Conservation (phyloP, 2,329 filamentous ascomycete species). For the Colletotrichum melonis region DNA sequence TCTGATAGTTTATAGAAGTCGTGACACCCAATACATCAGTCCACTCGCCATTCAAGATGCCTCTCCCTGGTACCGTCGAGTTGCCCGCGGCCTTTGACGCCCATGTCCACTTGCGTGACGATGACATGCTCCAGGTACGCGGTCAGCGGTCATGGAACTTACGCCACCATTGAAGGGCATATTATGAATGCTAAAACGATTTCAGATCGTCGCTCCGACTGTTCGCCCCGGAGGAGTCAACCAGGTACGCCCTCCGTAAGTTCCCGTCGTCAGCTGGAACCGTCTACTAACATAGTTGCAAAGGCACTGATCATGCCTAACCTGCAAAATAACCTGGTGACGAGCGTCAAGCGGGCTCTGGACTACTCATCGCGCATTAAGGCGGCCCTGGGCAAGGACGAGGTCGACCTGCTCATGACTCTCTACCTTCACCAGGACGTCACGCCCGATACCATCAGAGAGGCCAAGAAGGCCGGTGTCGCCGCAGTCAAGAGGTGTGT, state of each 20-base stretch:
- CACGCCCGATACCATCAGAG: constrained; percentile 75
- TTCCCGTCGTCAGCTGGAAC: not conserved
- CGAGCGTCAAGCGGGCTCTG: constrained; percentile 70
- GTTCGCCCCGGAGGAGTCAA: constrained; percentile 72
- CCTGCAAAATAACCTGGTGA: constrained; percentile 70
- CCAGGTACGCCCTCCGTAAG: constrained; percentile 40
- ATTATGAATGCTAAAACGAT: not conserved
- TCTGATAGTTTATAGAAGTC: not conserved
- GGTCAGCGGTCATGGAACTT: not conserved
- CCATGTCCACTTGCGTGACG: constrained; percentile 79
- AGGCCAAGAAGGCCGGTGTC: constrained; percentile 80
- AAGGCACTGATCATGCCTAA: constrained; percentile 63
- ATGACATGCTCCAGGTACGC: constrained; percentile 64
- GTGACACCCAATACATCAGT: not conserved
- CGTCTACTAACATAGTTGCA: not conserved
- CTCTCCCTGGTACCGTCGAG: constrained; percentile 49
- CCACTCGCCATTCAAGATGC: constrained; percentile 14
- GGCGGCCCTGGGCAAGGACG: constrained; percentile 53
- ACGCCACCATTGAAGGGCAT: no score
- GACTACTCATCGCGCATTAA: constrained; percentile 73
- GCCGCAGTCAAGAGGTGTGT: constrained; percentile 69
- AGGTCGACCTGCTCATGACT: constrained; percentile 77
- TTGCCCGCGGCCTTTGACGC: constrained; percentile 75
- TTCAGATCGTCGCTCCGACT: constrained; percentile 56
- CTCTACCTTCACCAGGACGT: constrained; percentile 74